Conservation (phyloP, 176 grass and related monocot species). For the Musa beccarii region DNA sequence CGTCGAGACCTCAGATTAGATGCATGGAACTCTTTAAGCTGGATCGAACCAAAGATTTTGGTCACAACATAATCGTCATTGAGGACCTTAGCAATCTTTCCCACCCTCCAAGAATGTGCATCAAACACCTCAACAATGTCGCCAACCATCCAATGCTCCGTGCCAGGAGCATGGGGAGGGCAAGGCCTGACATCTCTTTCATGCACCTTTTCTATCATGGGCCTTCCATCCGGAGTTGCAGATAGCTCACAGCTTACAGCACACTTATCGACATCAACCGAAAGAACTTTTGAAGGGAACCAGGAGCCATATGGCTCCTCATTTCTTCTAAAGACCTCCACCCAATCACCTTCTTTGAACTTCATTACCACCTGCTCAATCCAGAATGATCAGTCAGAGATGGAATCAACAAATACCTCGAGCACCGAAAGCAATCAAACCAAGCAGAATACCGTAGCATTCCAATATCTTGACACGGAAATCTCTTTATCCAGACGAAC, state of each 20-base stretch:
- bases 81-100: constrained; percentile 51
- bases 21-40: constrained; percentile 63
- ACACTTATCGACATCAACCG: background rate
- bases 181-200: constrained; percentile 15
- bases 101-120: constrained; percentile 47
- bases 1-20: constrained; percentile 39
- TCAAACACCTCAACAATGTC: constrained; percentile 58
- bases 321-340: background rate
- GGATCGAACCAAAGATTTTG: constrained; percentile 46
- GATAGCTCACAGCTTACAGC: constrained; percentile 1
- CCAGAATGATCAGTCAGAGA: background rate
- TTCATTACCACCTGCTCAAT: background rate
- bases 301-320: background rate
- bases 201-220: background rate
- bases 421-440: too few relatives aligned
- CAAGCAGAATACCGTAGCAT: too few relatives aligned
- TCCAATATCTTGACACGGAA: too few relatives aligned
- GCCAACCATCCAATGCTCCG: constrained; percentile 56
- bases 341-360: background rate
- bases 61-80: constrained; percentile 37
- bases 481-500: too few relatives aligned
- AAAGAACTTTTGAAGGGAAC: constrained; percentile 1
- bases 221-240: background rate
- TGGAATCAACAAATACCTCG: background rate
- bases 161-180: constrained; percentile 19